Conservation (phyloP, 345 rosid species). For the Dimocarpus longan region DNA sequence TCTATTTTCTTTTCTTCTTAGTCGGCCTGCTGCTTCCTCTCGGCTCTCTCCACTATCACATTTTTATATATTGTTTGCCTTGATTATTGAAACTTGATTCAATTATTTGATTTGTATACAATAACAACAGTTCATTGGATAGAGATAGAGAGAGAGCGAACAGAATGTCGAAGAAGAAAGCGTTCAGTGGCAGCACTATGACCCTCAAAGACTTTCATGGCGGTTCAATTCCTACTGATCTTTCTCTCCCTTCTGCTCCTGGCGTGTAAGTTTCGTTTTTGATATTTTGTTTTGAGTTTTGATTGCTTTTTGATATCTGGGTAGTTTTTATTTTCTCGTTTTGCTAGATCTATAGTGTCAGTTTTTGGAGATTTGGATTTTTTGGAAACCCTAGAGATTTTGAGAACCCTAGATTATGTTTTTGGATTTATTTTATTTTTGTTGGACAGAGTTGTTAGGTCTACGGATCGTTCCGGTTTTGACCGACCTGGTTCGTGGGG, state of each 20-base stretch:
- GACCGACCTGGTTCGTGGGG: conserved; percentile 69
- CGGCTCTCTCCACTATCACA: not conserved
- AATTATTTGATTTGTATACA: not conserved
- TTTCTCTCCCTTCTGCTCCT: conserved; percentile 90
- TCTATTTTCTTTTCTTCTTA: too few relatives aligned
- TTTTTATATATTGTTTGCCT: not conserved
- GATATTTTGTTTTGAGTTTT: not conserved
- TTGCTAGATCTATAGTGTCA: conserved; percentile 28
- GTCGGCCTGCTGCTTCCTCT: too few relatives aligned
- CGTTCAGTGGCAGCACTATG: conserved; percentile 70
- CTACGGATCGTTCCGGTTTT: conserved; percentile 56
- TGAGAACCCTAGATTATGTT: conserved; percentile 20
- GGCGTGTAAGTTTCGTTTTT: conserved; percentile 59
- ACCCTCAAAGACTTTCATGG: conserved; percentile 93
- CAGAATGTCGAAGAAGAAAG: conserved; percentile 88
- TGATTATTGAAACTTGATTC: not conserved
- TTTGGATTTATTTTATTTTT: conserved; percentile 3
- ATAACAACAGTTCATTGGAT: not conserved
- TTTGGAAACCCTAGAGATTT: not conserved
- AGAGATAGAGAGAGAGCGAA: not conserved
- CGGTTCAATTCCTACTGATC: conserved; percentile 86
- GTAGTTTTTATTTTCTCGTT: conserved; percentile 4
- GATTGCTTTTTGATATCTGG: not conserved
- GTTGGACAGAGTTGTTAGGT: conserved; percentile 45
- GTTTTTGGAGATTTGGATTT: conserved; percentile 21